Conservation (phyloP, 805 yeast species). For the Kurtzmaniella cleridarum region DNA sequence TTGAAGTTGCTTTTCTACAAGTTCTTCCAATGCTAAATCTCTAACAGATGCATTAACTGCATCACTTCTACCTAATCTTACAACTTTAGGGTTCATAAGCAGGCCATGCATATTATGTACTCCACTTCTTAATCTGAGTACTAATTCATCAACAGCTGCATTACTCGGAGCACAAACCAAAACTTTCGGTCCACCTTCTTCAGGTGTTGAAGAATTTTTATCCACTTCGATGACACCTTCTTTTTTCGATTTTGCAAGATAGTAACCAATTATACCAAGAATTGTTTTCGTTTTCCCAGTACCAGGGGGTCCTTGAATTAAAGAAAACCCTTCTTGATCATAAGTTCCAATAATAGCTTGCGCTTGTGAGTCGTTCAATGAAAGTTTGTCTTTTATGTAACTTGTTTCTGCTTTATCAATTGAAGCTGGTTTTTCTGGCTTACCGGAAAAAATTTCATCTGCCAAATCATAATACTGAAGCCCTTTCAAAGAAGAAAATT, state of each 20-base stretch:
- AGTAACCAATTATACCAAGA: constrained; percentile 81
- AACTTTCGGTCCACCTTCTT: constrained; percentile 46
- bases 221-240: constrained; percentile 12
- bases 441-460: constrained; percentile 61
- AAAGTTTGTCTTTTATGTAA: constrained; percentile 42
- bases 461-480: constrained; percentile 74
- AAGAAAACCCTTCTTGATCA: constrained; percentile 66
- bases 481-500: constrained; percentile 77
- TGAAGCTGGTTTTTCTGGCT: constrained; percentile 43
- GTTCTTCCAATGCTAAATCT: constrained; percentile 80
- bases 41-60: constrained; percentile 78
- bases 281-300: constrained; percentile 98
- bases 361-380: constrained; percentile 87
- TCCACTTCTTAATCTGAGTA: constrained; percentile 73
- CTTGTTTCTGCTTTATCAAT: constrained; percentile 30
- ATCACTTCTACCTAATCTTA: constrained; percentile 86
- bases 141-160: constrained; percentile 97
- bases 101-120: constrained; percentile 53
- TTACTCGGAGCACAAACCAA: constrained; percentile 96
- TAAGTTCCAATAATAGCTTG: constrained; percentile 76
- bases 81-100: constrained; percentile 56
- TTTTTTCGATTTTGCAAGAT: constrained; percentile 37
- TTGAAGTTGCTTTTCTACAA: constrained; percentile 60
- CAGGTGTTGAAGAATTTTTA: constrained; percentile 25
- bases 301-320: constrained; percentile 99